Conservation (phyloP, 805 yeast species). For the Metschnikowia corniflorae region DNA sequence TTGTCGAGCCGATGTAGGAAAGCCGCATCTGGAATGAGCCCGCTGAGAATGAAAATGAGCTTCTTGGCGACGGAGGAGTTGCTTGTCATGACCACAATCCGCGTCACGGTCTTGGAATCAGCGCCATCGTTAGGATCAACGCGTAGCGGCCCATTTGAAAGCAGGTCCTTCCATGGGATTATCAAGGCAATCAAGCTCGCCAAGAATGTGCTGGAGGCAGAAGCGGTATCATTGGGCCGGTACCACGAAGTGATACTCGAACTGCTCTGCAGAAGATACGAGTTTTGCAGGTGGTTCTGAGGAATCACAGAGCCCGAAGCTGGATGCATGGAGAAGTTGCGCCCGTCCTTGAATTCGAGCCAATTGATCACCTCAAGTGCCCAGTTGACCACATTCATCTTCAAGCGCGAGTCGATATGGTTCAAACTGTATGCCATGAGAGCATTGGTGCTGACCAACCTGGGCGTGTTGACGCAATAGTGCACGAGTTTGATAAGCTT, state of each 20-base stretch:
- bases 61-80: slow-evolving; percentile 61
- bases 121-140: slow-evolving; percentile 19
- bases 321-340: slow-evolving; percentile 10
- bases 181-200: slow-evolving; percentile 47
- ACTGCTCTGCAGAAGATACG: slow-evolving; percentile 8
- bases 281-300: slow-evolving; percentile 7
- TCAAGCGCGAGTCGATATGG: slow-evolving; percentile 20
- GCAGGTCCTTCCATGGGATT: slow-evolving; percentile 36
- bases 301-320: slow-evolving; percentile 9
- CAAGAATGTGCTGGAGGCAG: slow-evolving; percentile 33
- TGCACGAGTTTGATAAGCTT: slow-evolving; percentile 37
- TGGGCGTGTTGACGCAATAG: slow-evolving; percentile 43
- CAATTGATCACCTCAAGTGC: slow-evolving; percentile 49
- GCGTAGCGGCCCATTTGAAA: slow-evolving; percentile 33
- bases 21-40: slow-evolving; percentile 40
- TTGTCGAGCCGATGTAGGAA: slow-evolving; percentile 6
- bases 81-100: slow-evolving; percentile 56
- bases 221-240: slow-evolving; percentile 7
- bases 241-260: slow-evolving; percentile 7
- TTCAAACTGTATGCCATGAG: slow-evolving; percentile 26
- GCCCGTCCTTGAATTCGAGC: slow-evolving; percentile 54
- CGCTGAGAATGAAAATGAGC: slow-evolving; percentile 50
- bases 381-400: slow-evolving; percentile 47
- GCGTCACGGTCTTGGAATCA: slow-evolving; percentile 31
- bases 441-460: slow-evolving; percentile 40